Evolutionary conservation across 2,329 filamentous ascomycete species (phyloP).

Genomic region (Fusarium drepaniforme): DNA sequence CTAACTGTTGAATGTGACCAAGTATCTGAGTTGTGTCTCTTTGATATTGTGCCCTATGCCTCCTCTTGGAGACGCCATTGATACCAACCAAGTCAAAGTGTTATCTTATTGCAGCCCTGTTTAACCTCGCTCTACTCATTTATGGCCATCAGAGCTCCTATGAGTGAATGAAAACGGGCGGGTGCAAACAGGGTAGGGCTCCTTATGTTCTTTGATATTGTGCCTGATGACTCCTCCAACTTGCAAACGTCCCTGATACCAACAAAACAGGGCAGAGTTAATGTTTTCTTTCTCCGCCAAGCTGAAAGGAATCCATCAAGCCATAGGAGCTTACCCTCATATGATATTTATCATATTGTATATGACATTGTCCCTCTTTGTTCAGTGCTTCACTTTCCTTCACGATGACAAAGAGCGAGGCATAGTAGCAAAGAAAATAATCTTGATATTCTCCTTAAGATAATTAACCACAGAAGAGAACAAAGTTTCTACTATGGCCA

Average conservation of each 20-base stretch:
- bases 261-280: no score
- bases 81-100: background rate
- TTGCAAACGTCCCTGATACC: no score
- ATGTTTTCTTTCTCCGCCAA: background rate
- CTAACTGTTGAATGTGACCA: no score
- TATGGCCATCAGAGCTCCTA: background rate
- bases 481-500: background rate
- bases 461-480: background rate
- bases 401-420: background rate
- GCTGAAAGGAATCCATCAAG: background rate
- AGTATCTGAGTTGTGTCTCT: background rate
- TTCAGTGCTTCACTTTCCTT: background rate
- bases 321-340: background rate
- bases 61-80: background rate
- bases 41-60: background rate
- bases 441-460: background rate
- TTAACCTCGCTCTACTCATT: background rate
- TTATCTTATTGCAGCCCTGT: background rate
- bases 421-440: background rate
- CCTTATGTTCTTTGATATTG: background rate
- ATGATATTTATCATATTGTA: background rate
- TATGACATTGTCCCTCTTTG: background rate
- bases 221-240: no score
- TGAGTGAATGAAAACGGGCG: background rate
- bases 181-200: background rate